phyloP scores from a whole-genome alignment of 768 basidiomycete genomes.

The Collybiopsis confluens region DNA sequence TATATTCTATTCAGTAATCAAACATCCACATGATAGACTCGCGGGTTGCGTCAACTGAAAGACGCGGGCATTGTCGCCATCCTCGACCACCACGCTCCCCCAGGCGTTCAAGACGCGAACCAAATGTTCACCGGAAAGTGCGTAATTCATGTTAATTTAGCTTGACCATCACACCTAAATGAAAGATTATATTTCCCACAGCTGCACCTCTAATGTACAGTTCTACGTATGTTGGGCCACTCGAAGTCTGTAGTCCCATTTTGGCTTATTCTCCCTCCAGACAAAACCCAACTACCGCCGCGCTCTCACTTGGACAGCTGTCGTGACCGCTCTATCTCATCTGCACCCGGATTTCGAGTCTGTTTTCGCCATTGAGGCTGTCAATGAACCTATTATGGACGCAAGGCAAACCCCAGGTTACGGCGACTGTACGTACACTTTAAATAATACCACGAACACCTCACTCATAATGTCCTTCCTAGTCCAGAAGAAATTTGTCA shows the following conservation, averaged over 20 bases:
- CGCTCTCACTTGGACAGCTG: slow-evolving; percentile 76
- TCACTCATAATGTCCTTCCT: slow-evolving; percentile 1
- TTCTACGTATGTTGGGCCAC: slow-evolving; percentile 58
- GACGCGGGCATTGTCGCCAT: slow-evolving; percentile 63
- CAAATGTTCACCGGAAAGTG: slow-evolving; percentile 72
- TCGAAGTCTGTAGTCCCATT: slow-evolving; percentile 4
- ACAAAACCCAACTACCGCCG: slow-evolving; percentile 71
- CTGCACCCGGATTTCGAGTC: slow-evolving; percentile 60
- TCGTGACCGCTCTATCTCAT: slow-evolving; percentile 73
- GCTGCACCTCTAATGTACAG: slow-evolving; percentile 63
- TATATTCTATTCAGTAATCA: not conserved
- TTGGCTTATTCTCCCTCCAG: slow-evolving; percentile 27
- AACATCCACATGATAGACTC: slow-evolving; percentile 38
- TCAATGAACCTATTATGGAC: slow-evolving; percentile 78
- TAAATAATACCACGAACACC: not conserved
- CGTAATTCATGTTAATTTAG: slow-evolving; percentile 11
- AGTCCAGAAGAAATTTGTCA: slow-evolving; percentile 72
- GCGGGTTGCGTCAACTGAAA: slow-evolving; percentile 57
- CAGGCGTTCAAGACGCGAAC: slow-evolving; percentile 57
- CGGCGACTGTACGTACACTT: slow-evolving; percentile 52
- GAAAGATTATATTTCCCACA: slow-evolving; percentile 19
- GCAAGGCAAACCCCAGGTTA: slow-evolving; percentile 63
- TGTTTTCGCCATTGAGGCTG: slow-evolving; percentile 69
- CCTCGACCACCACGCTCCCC: slow-evolving; percentile 59
- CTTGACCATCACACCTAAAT: not conserved